Percentiles rank a stretch among this genome's conserved stretches.
phyloP scores from a whole-genome alignment of 805 yeast species.

The Candida anglica region DNA sequence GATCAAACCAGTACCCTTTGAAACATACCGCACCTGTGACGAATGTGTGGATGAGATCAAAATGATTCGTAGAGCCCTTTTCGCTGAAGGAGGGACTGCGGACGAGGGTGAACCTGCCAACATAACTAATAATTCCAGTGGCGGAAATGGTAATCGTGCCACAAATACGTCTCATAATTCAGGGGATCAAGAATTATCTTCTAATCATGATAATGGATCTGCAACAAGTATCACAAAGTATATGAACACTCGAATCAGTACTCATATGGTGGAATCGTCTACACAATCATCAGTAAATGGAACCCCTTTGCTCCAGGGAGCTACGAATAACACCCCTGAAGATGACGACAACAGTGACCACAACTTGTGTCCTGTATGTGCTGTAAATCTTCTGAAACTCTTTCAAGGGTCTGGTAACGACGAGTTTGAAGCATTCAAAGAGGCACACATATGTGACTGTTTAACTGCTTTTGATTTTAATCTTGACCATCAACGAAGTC shows the following conservation, averaged over 20 bases:
- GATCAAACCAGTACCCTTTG: slow-evolving; percentile 46
- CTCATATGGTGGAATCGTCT: slow-evolving; percentile 17
- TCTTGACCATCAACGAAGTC: slow-evolving; percentile 48
- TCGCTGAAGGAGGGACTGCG: slow-evolving; percentile 8
- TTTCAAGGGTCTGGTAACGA: slow-evolving; percentile 14
- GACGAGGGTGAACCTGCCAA: slow-evolving; percentile 1
- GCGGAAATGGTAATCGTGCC: background rate
- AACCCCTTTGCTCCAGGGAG: background rate
- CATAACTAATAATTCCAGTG: background rate
- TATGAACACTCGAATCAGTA: slow-evolving; percentile 10
- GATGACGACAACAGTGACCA: slow-evolving; percentile 25
- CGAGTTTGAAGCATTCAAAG: slow-evolving; percentile 42
- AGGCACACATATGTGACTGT: slow-evolving; percentile 70
- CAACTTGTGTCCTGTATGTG: slow-evolving; percentile 40
- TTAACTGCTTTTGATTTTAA: slow-evolving; percentile 66
- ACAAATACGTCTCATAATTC: background rate
- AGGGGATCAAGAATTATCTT: background rate
- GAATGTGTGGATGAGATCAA: slow-evolving; percentile 62
- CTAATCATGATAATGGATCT: slow-evolving; percentile 2
- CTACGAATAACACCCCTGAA: slow-evolving; percentile 1
- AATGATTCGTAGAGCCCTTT: slow-evolving; percentile 43
- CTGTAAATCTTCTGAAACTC: slow-evolving; percentile 21
- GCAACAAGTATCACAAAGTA: slow-evolving; percentile 16
- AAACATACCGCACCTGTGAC: slow-evolving; percentile 71
- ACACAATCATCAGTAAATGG: slow-evolving; percentile 13